Evolutionary conservation across 164 flowering plant genomes (phyloP), one percentile per base, ranked within the genome.

Genomic region (Paratinospora sagittata): DNA sequence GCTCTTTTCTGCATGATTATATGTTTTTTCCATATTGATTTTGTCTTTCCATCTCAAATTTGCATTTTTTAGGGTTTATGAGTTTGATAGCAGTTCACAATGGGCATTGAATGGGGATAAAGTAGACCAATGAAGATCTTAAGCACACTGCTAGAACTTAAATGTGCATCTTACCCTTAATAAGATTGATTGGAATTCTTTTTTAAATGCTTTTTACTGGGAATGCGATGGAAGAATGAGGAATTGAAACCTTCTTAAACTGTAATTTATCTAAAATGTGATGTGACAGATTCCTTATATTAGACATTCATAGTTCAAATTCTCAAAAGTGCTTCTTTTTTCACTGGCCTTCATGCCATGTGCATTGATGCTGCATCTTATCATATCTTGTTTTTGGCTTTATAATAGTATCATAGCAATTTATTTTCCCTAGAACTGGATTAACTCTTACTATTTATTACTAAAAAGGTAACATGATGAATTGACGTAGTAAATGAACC

Each of bases 241-340:
- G 3, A 52, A 17, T 16, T 52, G n/a, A 52, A 6, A 6, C 58
- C 3, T 16, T 16, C 58, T 19, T n/a, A n/a, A n/a, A n/a, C n/a
- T n/a, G n/a, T n/a, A n/a, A n/a, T n/a, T n/a, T 52, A 52, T 52
- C 58, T 52, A 52, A 52, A 52, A 52, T 52, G 19, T 52, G n/a
- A 52, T n/a, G n/a, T n/a, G 58, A 10, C 58, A 52, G 6, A 2
- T 52, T 52, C 58, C n/a, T 0, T 19, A 52, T 52, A 3, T 52
- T 52, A 52, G 58, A 19, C 5, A 3, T 39, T 39, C 10, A 7
- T 39, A 39, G 10, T 39, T 39, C 10, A 39, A 6, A 52, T 52
- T 52, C 16, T 52, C 58, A 52, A 19, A 52, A 16, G n/a, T n/a
- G n/a, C 5, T 19, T 13, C n/a, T 52, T 16, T 16, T 52, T 17